Evolutionary conservation across 2,329 filamentous ascomycete genomes (phyloP).

Genomic region (Xenoacremonium recifei): DNA sequence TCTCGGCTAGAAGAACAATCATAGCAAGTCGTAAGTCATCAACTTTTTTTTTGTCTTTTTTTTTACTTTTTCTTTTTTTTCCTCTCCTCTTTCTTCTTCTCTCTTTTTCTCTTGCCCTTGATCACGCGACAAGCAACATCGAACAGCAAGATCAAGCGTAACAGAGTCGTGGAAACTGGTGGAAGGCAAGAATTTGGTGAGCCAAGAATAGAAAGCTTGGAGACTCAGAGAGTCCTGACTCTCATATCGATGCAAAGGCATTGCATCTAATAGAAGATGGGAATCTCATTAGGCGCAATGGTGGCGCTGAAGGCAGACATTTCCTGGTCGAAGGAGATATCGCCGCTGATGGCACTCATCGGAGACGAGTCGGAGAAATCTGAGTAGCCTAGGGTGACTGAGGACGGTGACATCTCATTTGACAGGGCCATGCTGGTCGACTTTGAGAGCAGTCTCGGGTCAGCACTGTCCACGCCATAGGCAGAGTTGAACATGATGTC

Average conservation of each 20-base stretch:
- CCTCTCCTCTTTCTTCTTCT: conserved; percentile 5
- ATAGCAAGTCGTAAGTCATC: conserved; percentile 5
- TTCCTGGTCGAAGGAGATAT: conserved; percentile 24
- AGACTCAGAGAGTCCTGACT: conserved; percentile 3
- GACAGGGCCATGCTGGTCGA: conserved; percentile 17
- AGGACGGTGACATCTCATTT: conserved; percentile 25
- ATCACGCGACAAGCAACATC: background rate
- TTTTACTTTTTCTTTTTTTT: conserved; percentile 13
- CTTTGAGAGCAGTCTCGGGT: conserved; percentile 16
- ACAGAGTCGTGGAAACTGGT: conserved; percentile 12
- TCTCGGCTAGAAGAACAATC: no score
- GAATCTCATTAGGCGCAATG: conserved; percentile 12
- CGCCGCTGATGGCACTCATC: conserved; percentile 17
- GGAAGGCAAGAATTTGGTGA: conserved; percentile 7
- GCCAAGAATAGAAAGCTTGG: conserved; percentile 11
- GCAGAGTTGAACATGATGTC: conserved; percentile 21
- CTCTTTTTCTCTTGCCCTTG: background rate
- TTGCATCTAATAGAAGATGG: no score
- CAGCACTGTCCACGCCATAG: conserved; percentile 16
- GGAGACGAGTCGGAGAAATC: conserved; percentile 21
- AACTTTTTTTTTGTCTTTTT: conserved; percentile 9
- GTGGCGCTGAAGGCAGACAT: conserved; percentile 24
- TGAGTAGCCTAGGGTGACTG: conserved; percentile 20
- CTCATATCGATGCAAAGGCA: no score
- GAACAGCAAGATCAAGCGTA: background rate